Percentiles rank a stretch among this genome's conserved stretches.
Evolutionary conservation across 352 stramenopile genomes (phyloP).

Genomic region (Pythium aphanidermatum): DNA sequence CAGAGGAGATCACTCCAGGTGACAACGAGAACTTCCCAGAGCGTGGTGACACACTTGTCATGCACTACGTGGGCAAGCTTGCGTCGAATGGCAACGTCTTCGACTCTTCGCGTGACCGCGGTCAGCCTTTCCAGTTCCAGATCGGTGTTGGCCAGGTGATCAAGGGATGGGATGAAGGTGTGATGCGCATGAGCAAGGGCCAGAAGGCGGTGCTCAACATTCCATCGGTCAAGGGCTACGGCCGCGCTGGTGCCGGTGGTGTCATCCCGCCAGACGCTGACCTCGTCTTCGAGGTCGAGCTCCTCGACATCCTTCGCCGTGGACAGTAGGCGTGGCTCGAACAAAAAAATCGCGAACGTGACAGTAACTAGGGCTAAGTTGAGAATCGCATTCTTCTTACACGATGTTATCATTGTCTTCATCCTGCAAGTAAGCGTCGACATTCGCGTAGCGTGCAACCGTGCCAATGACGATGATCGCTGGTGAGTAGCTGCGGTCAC

Average conservation of each 20-base stretch:
- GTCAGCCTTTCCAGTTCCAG: conserved; percentile 74
- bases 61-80: conserved; percentile 82
- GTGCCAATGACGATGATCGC: conserved; percentile 62
- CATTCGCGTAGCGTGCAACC: conserved; percentile 51
- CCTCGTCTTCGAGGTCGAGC: conserved; percentile 92
- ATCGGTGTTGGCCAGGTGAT: conserved; percentile 89
- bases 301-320: conserved; percentile 71
- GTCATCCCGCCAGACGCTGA: conserved; percentile 91
- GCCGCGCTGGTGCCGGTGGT: conserved; percentile 64
- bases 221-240: conserved; percentile 92
- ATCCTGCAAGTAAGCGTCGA: conserved; percentile 50
- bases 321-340: no score
- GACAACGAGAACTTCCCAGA: conserved; percentile 59
- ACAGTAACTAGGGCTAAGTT: no score
- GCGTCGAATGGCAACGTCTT: conserved; percentile 59
- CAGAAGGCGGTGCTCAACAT: conserved; percentile 91
- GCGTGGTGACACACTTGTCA: conserved; percentile 70
- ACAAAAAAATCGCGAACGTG: no score
- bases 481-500: conserved; percentile 55
- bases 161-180: conserved; percentile 93
- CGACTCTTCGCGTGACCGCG: conserved; percentile 69
- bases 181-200: conserved; percentile 94
- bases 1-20: conserved; percentile 53
- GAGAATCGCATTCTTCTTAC: neutral
- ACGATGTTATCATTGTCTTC: conserved; percentile 23